phyloP scores from a whole-genome alignment of 192 early-diverging fungal species.

The Diversispora epigaea region DNA sequence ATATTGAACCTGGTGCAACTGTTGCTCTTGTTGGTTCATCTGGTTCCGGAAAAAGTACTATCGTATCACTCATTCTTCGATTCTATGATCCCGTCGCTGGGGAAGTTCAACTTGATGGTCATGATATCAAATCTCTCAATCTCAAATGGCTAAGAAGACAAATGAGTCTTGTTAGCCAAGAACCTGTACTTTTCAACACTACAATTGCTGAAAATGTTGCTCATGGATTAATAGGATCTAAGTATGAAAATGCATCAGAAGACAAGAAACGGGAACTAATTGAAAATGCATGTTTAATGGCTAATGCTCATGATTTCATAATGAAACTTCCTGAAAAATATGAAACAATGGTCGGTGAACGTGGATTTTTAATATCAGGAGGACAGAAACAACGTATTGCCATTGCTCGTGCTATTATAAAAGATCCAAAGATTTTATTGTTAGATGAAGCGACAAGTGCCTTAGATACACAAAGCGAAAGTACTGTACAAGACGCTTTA shows the following conservation, averaged over 20 bases:
- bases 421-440: conserved; percentile 83
- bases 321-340: conserved; percentile 70
- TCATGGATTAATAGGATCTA: conserved; percentile 21
- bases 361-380: conserved; percentile 77
- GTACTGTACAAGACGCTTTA: conserved; percentile 75
- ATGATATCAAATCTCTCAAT: conserved; percentile 61
- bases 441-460: conserved; percentile 92
- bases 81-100: conserved; percentile 53
- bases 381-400: conserved; percentile 97
- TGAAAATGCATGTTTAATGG: conserved; percentile 58
- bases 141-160: conserved; percentile 59
- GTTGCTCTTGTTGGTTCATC: conserved; percentile 81
- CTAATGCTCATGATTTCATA: conserved; percentile 80
- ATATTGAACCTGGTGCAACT: conserved; percentile 58
- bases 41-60: conserved; percentile 73
- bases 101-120: conserved; percentile 59
- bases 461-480: conserved; percentile 76
- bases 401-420: conserved; percentile 90
- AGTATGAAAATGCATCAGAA: background rate
- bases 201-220: conserved; percentile 46
- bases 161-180: conserved; percentile 76
- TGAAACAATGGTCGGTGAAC: conserved; percentile 88
- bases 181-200: conserved; percentile 60
- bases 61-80: conserved; percentile 44
- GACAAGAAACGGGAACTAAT: conserved; percentile 37